Evolutionary conservation across 768 basidiomycete genomes (phyloP).

Genomic region (Floccularia luteovirens): DNA sequence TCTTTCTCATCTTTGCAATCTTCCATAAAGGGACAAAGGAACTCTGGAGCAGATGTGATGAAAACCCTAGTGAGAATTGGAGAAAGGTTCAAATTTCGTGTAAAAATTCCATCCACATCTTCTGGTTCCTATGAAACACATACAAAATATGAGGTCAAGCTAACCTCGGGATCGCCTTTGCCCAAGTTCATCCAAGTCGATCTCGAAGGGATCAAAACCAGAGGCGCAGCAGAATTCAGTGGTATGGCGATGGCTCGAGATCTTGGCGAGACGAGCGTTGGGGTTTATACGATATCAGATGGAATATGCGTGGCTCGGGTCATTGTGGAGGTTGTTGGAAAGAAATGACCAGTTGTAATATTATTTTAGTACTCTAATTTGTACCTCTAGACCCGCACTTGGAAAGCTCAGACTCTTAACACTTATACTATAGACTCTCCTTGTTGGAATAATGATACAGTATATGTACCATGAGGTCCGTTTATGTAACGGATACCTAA

Average conservation of each 20-base stretch:
- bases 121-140: constrained; percentile 9
- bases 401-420: no score
- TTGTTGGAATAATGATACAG: no score
- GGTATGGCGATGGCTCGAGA: constrained; percentile 45
- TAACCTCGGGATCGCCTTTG: constrained; percentile 43
- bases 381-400: no score
- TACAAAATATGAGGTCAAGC: constrained; percentile 36
- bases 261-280: constrained; percentile 46
- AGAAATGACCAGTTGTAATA: no score
- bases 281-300: constrained; percentile 42
- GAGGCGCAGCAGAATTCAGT: constrained; percentile 47
- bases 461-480: no score
- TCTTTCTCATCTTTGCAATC: constrained; percentile 63
- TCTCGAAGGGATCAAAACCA: constrained; percentile 31
- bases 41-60: constrained; percentile 17
- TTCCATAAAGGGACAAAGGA: constrained; percentile 37
- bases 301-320: constrained; percentile 47
- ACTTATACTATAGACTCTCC: no score
- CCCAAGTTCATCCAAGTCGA: constrained; percentile 53
- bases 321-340: constrained; percentile 45
- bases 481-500: no score
- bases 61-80: constrained; percentile 47
- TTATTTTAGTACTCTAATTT: no score
- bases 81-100: constrained; percentile 52
- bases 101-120: constrained; percentile 29